Percentiles rank a stretch among this genome's conserved stretches.
Conservation (phyloP, 306 rosid species). For the Acacia melanoxylon region DNA sequence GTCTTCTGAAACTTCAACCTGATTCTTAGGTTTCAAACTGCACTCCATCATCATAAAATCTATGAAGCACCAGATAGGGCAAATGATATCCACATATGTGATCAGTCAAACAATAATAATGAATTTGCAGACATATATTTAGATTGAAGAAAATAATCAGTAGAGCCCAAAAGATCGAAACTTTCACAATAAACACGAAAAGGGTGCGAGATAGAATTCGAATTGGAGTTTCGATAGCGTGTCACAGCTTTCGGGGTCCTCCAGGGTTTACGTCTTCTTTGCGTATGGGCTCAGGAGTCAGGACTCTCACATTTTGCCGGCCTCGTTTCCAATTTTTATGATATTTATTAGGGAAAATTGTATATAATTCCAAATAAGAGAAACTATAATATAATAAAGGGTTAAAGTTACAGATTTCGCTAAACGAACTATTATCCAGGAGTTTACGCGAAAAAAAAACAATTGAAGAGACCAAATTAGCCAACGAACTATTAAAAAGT, state of each 20-base stretch:
- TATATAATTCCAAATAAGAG: too few relatives aligned
- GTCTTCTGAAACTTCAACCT: slow-evolving; percentile 29
- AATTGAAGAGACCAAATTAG: too few relatives aligned
- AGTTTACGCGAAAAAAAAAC: too few relatives aligned
- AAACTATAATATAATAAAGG: too few relatives aligned
- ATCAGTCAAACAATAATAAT: not conserved
- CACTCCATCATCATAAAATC: slow-evolving; percentile 37
- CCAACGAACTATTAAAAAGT: too few relatives aligned
- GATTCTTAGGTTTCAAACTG: slow-evolving; percentile 31
- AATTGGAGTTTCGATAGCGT: slow-evolving; percentile 38
- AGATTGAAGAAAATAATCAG: not conserved
- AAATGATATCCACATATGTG: not conserved
- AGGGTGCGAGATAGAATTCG: slow-evolving; percentile 22
- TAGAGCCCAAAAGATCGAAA: slow-evolving; percentile 29
- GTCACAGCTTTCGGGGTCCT: not conserved
- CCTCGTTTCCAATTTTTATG: not conserved
- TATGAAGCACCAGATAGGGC: slow-evolving; percentile 30
- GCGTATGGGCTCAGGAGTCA: slow-evolving; percentile 24
- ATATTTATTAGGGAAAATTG: too few relatives aligned
- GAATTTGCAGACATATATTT: not conserved
- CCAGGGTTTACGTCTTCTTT: slow-evolving; percentile 37
- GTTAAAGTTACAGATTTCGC: too few relatives aligned
- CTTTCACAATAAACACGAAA: slow-evolving; percentile 18
- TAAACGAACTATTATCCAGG: too few relatives aligned
- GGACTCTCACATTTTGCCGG: not conserved